Base-by-base conservation (phyloP, 441 rosid genomes). In the Melastoma candidum region DNA sequence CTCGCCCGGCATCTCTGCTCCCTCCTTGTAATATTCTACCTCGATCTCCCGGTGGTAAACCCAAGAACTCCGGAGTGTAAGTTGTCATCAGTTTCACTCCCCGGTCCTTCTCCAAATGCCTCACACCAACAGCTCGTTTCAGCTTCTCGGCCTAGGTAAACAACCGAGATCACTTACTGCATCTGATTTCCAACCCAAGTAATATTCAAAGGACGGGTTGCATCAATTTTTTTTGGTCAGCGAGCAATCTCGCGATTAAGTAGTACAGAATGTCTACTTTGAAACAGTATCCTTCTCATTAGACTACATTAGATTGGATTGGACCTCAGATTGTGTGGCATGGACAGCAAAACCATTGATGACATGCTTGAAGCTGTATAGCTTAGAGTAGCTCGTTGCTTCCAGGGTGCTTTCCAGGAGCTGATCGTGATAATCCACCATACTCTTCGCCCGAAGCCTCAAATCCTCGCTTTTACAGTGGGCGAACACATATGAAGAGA, bases 61-160 rank as follows among this genome's bases (percentile, higher is more conserved):
- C 80, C 29, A 93, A 71, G 76, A 84, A 89, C 14, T 76, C 64
- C 5, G 96, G 93, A 46, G 77, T 86, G 73, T 93, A 84, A 2
- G 97, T 81, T 43, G 97, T 84, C 99, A 86, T 82, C 71, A 81
- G 6, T 67, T 71, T 84, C 52, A 81, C 90, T 74, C 96, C 89
- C 66, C 82, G 80, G 54, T 86, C 99, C 73, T 74, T 81, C 75
- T 88, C 99, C 57, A 93, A 74, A 68, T 71, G 48, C 68, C 73
- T 89, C 17, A 86, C 84, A 63, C 80, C 84, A 8, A 63, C 62
- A 25, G 70, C 67, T 5, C 55, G 41, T 70, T 46, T 70, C 2
- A 93, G 85, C 64, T 77, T 89, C 66, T 70, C 67, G 48, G 82
- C 94, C 98, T 85, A 74, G 57, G 41, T 4, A 36, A 36, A 36